Base-by-base conservation (phyloP, 495 filamentous ascomycete genomes). In the Tuber microsphaerosporum region DNA sequence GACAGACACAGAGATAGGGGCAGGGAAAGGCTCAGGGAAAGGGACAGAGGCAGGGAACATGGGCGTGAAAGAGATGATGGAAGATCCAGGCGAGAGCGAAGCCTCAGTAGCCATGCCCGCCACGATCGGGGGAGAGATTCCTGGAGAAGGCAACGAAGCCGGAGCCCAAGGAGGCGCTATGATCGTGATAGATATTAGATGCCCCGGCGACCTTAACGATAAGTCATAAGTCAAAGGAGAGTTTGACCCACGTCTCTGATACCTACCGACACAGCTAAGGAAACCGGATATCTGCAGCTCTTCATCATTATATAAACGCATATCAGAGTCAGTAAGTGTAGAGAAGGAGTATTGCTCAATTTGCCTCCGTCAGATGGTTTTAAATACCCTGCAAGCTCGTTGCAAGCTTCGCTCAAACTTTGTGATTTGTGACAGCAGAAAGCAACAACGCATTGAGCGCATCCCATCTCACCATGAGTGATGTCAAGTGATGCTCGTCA, bases 111-210 rank as follows among this genome's bases (percentile, higher is more conserved):
- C 34, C 74, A 75, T 61, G n/a, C 71, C 41, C 56, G 26, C 26
- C 26, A 12, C 14, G 56, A 65, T 65, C 26, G 12, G 26, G 56
- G 14, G 34, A 65, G 56, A 65, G 26, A 65, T 65, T 34, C 56
- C 56, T 16, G 26, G 56, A 65, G 26, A 65, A 65, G 56, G 26
- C 26, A 65, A 34, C 77, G 80, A 71, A 82, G 80, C 43, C 80
- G 80, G 73, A 82, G 80, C 73, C 80, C 79, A 74, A 79, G 80
- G 46, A 69, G 80, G 39, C 70, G 73, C 41, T 75, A 56, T 22
- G 76, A 74, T 43, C 77, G 65, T 69, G 74, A 78, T 42, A 75
- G 73, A 48, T 76, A 76, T 7, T 41, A 71, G 70, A 41, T 71
- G 56, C 14, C 56, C 56, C 12, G 56, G 17, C 34, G 56, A 65